These are phyloP conservation scores for Gyromitra esculenta DNA, from an alignment of 2,329 filamentous ascomycete species.

Conservation along the genomic window DNA sequence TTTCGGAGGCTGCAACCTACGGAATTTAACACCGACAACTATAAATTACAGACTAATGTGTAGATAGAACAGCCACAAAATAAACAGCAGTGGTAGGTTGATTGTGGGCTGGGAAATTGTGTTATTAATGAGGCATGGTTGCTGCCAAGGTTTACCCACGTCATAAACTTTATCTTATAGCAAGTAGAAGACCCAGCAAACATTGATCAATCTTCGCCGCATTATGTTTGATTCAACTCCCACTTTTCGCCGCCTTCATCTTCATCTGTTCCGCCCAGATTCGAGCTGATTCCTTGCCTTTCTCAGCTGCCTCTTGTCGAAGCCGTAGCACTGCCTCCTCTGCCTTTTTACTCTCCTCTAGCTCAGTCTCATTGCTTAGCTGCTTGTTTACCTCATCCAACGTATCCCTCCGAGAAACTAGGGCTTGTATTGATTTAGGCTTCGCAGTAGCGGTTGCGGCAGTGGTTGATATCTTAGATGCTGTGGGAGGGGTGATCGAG, in stretches of 20 bases:
- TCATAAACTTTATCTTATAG: too few species aligned
- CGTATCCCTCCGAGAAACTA: conserved; percentile 16
- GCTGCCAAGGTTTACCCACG: too few species aligned
- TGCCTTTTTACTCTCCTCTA: background rate
- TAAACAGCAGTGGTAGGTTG: too few species aligned
- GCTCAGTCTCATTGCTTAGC: conserved; percentile 10
- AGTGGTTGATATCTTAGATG: background rate
- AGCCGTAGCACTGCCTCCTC: conserved; percentile 41
- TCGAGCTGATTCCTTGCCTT: conserved; percentile 44
- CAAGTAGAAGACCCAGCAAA: background rate
- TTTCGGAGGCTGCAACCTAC: too few species aligned
- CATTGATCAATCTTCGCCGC: conserved; percentile 3
- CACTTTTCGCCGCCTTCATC: conserved; percentile 17
- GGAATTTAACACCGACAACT: too few species aligned
- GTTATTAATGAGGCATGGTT: too few species aligned
- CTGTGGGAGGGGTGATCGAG: background rate
- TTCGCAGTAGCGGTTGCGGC: background rate
- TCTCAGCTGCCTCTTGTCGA: conserved; percentile 51
- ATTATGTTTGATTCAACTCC: conserved; percentile 6
- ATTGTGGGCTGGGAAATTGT: too few species aligned
- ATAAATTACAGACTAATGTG: too few species aligned
- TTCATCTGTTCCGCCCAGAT: conserved; percentile 51
- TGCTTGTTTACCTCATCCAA: conserved; percentile 20
- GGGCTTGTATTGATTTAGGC: background rate
- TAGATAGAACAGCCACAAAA: too few species aligned